Percentiles rank a stretch among this genome's conserved stretches.
phyloP scores from a whole-genome alignment of 176 grass and related monocot species.

The Oryza brachyantha region DNA sequence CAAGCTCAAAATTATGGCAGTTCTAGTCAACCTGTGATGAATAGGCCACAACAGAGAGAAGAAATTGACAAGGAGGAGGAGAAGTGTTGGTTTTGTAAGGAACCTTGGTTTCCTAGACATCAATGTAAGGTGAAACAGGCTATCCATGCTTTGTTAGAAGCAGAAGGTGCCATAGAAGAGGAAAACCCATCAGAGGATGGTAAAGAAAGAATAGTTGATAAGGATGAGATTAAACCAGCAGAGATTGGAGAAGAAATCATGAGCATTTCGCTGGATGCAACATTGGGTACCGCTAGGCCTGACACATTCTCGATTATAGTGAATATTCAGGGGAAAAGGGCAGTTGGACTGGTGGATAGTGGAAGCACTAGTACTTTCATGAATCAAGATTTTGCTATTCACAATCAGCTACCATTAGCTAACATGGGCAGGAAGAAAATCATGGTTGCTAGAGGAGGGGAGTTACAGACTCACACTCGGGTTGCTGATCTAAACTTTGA shows the following conservation, averaged over 20 bases:
- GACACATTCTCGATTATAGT: not conserved
- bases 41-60: no score
- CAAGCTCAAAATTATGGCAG: no score
- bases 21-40: no score
- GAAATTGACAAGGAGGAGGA: no score
- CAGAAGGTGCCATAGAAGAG: no score
- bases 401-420: no score
- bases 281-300: not conserved
- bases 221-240: no score
- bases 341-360: not conserved
- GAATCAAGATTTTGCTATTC: not conserved
- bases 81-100: not conserved
- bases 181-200: no score
- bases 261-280: not conserved
- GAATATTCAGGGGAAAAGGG: no score
- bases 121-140: not conserved
- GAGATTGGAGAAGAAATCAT: not conserved
- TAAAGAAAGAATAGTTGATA: no score
- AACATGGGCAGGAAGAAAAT: not conserved
- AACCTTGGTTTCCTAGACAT: not conserved
- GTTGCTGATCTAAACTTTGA: no score
- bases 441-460: not conserved
- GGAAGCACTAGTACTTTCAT: not conserved
- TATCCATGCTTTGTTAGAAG: no score
- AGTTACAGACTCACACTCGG: not conserved